Evolutionary conservation across 2,329 filamentous ascomycete genomes (phyloP), one percentile per base, ranked within the genome.

Genomic region (Trichoderma sp.): DNA sequence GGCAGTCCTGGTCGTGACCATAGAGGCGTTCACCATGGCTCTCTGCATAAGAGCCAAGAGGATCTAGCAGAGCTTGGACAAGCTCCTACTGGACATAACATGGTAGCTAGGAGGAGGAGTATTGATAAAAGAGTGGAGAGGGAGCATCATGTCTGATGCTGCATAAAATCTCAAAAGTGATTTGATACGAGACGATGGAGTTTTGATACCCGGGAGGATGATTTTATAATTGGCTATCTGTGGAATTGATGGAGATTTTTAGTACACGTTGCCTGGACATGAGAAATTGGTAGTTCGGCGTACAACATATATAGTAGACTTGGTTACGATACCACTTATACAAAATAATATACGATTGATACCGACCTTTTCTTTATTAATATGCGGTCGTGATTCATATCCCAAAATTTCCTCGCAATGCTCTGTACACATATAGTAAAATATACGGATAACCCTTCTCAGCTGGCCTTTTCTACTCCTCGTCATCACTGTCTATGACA

Each of bases 401-500:
- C 34, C 67, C n/a, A 63, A n/a, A 53, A 24, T 24, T 58, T 32
- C 60, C 51, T 58, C 34, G 60, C 63, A 58, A 43, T 56, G 43
- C 53, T n/a, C 26, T 66, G 28, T 68, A 39, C n/a, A 67, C 2
- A 61, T 61, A 53, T 12, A 4, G 39, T 43, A 43, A n/a, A 39
- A 43, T 43, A 36, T 26, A 62, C 36, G 34, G 9, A 32, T 18
- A n/a, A 39, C 21, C 15, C 36, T 11, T 15, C 2, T 11, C 53
- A 14, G 5, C 43, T 30, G 26, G 1, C 11, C 30, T 24, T 11
- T 24, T 70, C 71, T 77, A 79, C 68, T 88, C 86, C 74, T 89
- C 87, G 62, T 90, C 88, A 77, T 88, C 89, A 73, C 88, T 89
- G 75, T 90, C 88, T 43, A 89, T 76, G 60, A 90, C 79, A 73